These are phyloP conservation scores for Sporothrix dimorphospora DNA, from an alignment of 2,329 filamentous ascomycete genomes.

Conservation along the genomic window DNA sequence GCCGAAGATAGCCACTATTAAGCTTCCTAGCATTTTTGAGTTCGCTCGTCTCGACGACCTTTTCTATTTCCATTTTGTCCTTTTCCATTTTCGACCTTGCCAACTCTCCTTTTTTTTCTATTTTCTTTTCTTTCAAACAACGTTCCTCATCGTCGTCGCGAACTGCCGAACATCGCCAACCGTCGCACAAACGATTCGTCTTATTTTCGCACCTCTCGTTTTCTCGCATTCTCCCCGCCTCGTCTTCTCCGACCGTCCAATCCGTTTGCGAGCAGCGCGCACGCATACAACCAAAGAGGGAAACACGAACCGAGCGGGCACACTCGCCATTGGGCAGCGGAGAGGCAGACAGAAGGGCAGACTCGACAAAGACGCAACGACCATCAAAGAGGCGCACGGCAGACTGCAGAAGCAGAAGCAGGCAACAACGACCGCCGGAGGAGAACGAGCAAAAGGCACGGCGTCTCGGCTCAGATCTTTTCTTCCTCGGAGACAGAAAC, in stretches of 20 bases:
- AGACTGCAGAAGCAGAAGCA: not conserved
- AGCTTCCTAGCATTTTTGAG: not conserved
- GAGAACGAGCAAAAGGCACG: not conserved
- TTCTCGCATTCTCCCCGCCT: not conserved
- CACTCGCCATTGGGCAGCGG: not conserved
- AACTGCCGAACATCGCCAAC: slow-evolving; percentile 4
- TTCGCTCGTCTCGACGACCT: not conserved
- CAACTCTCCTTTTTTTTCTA: not conserved
- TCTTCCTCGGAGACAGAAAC: slow-evolving; percentile 3
- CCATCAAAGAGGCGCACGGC: not conserved
- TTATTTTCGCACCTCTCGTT: not conserved
- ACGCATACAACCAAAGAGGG: not conserved
- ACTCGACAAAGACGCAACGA: not conserved
- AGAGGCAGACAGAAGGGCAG: not conserved
- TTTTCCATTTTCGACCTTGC: not conserved
- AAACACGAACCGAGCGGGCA: not conserved
- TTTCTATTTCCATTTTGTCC: not conserved
- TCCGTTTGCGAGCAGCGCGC: not conserved
- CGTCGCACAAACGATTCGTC: not conserved
- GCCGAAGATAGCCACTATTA: slow-evolving; percentile 13
- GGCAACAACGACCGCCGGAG: not conserved
- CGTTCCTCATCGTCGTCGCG: not conserved
- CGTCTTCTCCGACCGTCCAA: not conserved
- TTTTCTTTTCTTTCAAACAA: not conserved
- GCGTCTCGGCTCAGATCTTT: not conserved